Conservation (phyloP, 257 asterid species). For the Prunella vulgaris region DNA sequence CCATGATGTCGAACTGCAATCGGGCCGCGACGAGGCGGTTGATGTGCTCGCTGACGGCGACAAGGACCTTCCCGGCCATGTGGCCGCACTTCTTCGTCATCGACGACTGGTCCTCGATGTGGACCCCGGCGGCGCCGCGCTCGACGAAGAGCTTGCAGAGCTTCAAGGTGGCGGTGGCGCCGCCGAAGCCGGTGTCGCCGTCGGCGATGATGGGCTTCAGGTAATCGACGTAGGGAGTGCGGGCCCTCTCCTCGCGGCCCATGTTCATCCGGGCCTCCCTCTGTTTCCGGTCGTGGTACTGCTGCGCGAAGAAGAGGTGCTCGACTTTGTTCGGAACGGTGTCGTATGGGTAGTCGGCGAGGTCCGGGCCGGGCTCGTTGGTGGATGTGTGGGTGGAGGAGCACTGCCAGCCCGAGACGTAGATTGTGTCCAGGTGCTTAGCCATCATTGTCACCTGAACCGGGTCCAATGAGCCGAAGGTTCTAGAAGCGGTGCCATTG, state of each 20-base stretch:
- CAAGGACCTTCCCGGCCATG: conserved; percentile 97
- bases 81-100: conserved; percentile 94
- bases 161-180: conserved; percentile 93
- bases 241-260: conserved; percentile 73
- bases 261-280: conserved; percentile 85
- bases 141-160: conserved; percentile 91
- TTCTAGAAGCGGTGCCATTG: conserved; percentile 80
- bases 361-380: conserved; percentile 98
- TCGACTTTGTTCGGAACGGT: conserved; percentile 98
- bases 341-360: conserved; percentile 94
- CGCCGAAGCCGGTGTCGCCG: conserved; percentile 97
- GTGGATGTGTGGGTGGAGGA: conserved; percentile 92
- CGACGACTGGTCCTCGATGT: conserved; percentile 95
- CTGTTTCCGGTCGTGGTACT: conserved; percentile 89
- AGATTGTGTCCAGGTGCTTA: conserved; percentile 76
- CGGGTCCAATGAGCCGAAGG: conserved; percentile 95
- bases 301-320: conserved; percentile 89
- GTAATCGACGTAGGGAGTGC: conserved; percentile 71
- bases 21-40: conserved; percentile 94
- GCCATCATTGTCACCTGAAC: conserved; percentile 99
- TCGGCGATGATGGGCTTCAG: conserved; percentile 92
- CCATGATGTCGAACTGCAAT: conserved; percentile 92
- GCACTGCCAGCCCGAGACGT: conserved; percentile 99
- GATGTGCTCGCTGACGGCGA: conserved; percentile 76
- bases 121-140: conserved; percentile 99